Conservation (phyloP, 2,329 filamentous ascomycete species). For the Cladophialophora bantiana region DNA sequence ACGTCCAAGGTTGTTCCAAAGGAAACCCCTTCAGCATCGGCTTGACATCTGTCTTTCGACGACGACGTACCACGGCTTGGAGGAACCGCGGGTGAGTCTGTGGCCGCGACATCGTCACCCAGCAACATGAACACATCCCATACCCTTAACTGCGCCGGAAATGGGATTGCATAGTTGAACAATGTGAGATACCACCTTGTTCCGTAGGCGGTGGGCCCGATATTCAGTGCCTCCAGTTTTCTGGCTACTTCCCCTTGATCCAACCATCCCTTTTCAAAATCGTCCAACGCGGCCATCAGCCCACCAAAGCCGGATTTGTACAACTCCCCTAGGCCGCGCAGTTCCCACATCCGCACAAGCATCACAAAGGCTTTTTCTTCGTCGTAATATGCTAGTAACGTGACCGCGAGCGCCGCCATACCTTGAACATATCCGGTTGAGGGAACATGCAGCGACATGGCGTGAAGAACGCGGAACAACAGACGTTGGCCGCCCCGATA, state of each 20-base stretch:
- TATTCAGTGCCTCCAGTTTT: constrained; percentile 78
- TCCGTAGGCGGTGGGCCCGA: constrained; percentile 90
- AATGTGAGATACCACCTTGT: constrained; percentile 97
- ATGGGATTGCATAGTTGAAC: constrained; percentile 96
- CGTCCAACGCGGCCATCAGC: constrained; percentile 81
- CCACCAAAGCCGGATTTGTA: constrained; percentile 86
- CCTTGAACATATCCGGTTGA: constrained; percentile 96
- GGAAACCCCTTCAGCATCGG: constrained; percentile 11
- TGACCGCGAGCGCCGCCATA: constrained; percentile 93
- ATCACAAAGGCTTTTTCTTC: constrained; percentile 95
- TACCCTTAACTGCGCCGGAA: constrained; percentile 88
- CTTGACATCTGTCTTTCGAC: constrained; percentile 30
- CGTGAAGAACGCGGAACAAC: constrained; percentile 90
- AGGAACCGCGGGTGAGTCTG: background rate
- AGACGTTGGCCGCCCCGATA: constrained; percentile 92
- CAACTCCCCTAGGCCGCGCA: constrained; percentile 82
- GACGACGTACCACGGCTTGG: constrained; percentile 42
- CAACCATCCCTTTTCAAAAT: constrained; percentile 87
- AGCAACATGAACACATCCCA: constrained; percentile 99
- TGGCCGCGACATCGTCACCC: constrained; percentile 64
- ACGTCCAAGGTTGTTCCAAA: constrained; percentile 78
- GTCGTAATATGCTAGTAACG: constrained; percentile 93
- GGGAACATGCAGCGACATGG: constrained; percentile 87
- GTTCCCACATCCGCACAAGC: constrained; percentile 91
- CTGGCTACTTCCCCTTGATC: constrained; percentile 75